phyloP scores from a whole-genome alignment of 129 eudicot genomes.

The Calendula officinalis region DNA sequence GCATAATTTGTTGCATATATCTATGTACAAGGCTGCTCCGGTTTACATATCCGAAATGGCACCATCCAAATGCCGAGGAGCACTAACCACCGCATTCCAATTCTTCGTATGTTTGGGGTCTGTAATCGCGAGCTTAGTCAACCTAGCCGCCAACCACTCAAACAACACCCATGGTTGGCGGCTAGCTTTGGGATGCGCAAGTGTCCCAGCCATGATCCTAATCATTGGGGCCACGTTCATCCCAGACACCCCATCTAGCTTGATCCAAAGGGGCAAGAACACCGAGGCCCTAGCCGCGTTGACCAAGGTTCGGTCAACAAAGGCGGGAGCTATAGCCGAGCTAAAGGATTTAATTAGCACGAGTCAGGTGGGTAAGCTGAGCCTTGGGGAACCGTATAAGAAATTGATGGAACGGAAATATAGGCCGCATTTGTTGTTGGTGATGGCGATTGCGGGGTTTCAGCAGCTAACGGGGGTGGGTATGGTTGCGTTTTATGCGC shows the following conservation, averaged over 20 bases:
- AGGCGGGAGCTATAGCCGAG: conserved; percentile 36
- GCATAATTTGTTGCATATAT: conserved; percentile 11
- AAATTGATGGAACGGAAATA: conserved; percentile 27
- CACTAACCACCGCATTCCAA: conserved; percentile 43
- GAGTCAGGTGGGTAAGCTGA: conserved; percentile 14
- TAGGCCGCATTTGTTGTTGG: conserved; percentile 40
- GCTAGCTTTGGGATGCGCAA: conserved; percentile 36
- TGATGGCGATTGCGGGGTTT: conserved; percentile 35
- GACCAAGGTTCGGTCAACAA: conserved; percentile 32
- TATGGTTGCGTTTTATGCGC: conserved; percentile 48
- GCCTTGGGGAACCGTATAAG: conserved; percentile 10
- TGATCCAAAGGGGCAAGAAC: conserved; percentile 41
- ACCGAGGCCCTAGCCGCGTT: conserved; percentile 36
- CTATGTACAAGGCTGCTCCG: conserved; percentile 47
- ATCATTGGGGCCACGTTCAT: conserved; percentile 36
- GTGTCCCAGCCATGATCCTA: conserved; percentile 38
- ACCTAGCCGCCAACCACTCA: conserved; percentile 24
- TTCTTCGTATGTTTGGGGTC: conserved; percentile 37
- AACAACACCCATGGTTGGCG: conserved; percentile 36
- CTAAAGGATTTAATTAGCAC: conserved; percentile 32
- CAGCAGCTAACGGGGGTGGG: conserved; percentile 51
- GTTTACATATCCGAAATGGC: conserved; percentile 54
- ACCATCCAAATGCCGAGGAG: conserved; percentile 52
- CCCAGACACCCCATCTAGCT: conserved; percentile 49
- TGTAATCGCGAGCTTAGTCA: conserved; percentile 29